Base-by-base conservation (phyloP, 208 protist species). In the Tritrichomonas foetus region DNA sequence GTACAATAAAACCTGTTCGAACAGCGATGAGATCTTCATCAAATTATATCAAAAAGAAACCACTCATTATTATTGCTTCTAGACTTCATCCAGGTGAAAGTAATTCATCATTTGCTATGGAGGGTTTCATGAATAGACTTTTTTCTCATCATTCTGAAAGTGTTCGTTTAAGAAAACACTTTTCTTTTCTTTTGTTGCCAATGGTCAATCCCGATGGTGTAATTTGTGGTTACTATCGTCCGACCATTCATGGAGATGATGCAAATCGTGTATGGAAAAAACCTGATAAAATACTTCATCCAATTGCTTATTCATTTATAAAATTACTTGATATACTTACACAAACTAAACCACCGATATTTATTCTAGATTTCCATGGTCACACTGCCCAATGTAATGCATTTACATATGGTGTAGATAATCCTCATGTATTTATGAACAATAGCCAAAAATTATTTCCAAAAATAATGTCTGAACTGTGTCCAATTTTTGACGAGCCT, bases 71-170 rank as follows among this genome's bases (percentile, higher is more conserved):
- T 30, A 94, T 99, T 30, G 96, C 97, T 0, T 97, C 98, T 0
- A 97, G 98, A 33, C 98, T 99, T 27, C 98, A 99, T 94, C 98
- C 98, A 2, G 98, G 98, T n/a, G 98, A 99, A 95, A 97, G 97
- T 41, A 98, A 98, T 94, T 95, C 97, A 3, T 98, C 96, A 93
- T 99, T 97, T 97, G 97, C 99, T 66, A 97, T 99, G 96, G 96
- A 99, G 53, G 98, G 98, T 53, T 93, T 84, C n/a, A 49, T 84
- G 9, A 22, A 53, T 39, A n/a, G 33, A n/a, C 53, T 84, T 11
- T 53, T 53, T 84, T 13, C 0, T 8, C 20, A n/a, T 25, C 44
- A 3, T 53, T 14, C 3, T 33, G 27, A 69, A 69, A 9, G 41
- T 22, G 11, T 14, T 8, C 9, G 5, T 78, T n/a, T 84, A 53